phyloP scores from a whole-genome alignment of 2,329 filamentous ascomycete species.

The Claviceps paspali region DNA sequence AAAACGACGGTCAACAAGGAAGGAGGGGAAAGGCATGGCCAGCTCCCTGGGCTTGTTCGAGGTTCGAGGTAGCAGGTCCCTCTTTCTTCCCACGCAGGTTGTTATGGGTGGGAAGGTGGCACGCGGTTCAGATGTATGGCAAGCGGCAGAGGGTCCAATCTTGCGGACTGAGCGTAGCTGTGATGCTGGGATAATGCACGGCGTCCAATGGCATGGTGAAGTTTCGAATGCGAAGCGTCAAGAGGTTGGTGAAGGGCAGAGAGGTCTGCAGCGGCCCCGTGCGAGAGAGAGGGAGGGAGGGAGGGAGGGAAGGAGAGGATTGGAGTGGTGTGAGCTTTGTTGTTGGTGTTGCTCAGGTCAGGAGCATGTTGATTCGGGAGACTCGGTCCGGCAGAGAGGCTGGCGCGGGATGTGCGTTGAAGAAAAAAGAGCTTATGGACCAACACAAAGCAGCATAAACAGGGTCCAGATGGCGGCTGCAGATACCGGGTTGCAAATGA shows the following conservation, averaged over 20 bases:
- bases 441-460: too few relatives aligned
- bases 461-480: neutral
- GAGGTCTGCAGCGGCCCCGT: neutral
- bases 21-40: neutral
- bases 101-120: constrained; percentile 3
- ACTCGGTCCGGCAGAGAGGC: neutral
- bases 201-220: constrained; percentile 6
- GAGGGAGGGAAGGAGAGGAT: too few relatives aligned
- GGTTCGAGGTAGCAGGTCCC: constrained; percentile 4
- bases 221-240: neutral
- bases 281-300: too few relatives aligned
- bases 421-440: neutral
- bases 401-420: neutral
- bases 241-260: constrained; percentile 2
- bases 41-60: neutral
- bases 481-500: neutral
- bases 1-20: neutral
- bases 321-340: neutral
- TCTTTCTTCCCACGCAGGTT: constrained; percentile 5
- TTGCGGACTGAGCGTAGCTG: neutral
- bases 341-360: neutral
- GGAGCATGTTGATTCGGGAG: neutral
- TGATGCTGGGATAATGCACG: constrained; percentile 1
- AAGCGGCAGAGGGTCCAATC: neutral
- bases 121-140: constrained; percentile 2